Conservation (phyloP, 2,329 filamentous ascomycete species). For the Mycosphaerella sp. region DNA sequence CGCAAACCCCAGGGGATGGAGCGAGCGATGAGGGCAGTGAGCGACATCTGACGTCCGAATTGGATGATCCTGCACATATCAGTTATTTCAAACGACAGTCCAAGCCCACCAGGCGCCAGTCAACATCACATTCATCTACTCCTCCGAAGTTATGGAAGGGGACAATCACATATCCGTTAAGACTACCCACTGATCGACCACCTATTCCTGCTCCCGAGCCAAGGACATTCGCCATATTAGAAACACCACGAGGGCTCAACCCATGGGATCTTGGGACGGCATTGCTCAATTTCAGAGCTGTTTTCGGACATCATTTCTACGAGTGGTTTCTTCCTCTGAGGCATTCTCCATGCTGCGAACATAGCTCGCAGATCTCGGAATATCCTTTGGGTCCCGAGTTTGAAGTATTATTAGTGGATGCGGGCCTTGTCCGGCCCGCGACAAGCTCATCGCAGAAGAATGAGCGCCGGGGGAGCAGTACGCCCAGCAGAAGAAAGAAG, state of each 20-base stretch:
- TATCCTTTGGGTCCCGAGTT: conserved; percentile 34
- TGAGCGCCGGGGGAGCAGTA: conserved; percentile 10
- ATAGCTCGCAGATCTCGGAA: conserved; percentile 37
- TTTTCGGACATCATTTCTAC: conserved; percentile 65
- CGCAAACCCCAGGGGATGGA: conserved; percentile 9
- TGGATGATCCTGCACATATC: conserved; percentile 30
- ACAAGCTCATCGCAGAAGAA: conserved; percentile 6
- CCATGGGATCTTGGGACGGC: conserved; percentile 68
- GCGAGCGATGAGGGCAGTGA: conserved; percentile 20
- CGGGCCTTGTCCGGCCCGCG: conserved; percentile 24
- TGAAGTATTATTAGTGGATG: conserved; percentile 30
- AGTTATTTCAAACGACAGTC: conserved; percentile 29
- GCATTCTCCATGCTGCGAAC: conserved; percentile 65
- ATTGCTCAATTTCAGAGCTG: conserved; percentile 63
- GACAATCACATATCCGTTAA: conserved; percentile 56
- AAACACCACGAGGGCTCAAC: conserved; percentile 67
- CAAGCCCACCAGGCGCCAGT: conserved; percentile 12
- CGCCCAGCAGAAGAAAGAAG: conserved; percentile 17
- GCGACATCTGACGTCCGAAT: conserved; percentile 30
- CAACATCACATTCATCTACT: conserved; percentile 3
- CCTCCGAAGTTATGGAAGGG: conserved; percentile 29
- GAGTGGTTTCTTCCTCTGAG: conserved; percentile 79
- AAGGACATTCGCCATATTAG: conserved; percentile 72
- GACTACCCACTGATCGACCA: conserved; percentile 24
- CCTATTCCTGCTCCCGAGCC: conserved; percentile 33